phyloP scores from a whole-genome alignment of 1,284 basidiomycete species.

The Cystobasidium sp. region DNA sequence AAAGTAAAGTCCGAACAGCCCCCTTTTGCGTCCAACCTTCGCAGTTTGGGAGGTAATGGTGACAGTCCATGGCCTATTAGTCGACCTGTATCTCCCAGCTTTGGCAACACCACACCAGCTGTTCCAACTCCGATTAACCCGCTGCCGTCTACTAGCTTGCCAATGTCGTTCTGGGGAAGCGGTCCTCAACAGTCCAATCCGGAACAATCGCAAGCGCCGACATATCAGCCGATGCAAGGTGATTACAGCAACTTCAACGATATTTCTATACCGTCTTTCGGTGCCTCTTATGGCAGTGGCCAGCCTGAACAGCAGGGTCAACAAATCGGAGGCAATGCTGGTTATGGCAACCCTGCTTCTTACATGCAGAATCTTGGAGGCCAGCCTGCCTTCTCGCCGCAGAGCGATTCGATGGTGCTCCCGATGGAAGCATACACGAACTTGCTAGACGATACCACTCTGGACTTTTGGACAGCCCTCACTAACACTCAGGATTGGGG shows the following conservation, averaged over 20 bases:
- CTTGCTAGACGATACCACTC: constrained; percentile 34
- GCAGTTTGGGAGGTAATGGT: neutral
- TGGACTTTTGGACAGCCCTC: constrained; percentile 37
- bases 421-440: constrained; percentile 39
- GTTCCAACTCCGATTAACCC: neutral
- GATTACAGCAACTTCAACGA: constrained; percentile 16
- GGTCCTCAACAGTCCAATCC: neutral
- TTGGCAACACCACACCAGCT: neutral
- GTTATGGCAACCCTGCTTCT: neutral
- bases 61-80: constrained; percentile 24
- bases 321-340: neutral
- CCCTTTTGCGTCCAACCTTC: neutral
- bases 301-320: neutral
- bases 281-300: neutral
- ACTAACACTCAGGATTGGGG: constrained; percentile 28
- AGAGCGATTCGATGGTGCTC: constrained; percentile 18
- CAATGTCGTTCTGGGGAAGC: constrained; percentile 13
- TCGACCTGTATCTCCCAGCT: neutral
- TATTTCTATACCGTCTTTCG: neutral
- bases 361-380: constrained; percentile 20
- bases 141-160: constrained; percentile 20
- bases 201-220: neutral
- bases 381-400: constrained; percentile 15
- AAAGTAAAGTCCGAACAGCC: neutral
- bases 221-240: neutral